phyloP scores from a whole-genome alignment of 192 early-diverging fungal species.

The Coemansia sp. region DNA sequence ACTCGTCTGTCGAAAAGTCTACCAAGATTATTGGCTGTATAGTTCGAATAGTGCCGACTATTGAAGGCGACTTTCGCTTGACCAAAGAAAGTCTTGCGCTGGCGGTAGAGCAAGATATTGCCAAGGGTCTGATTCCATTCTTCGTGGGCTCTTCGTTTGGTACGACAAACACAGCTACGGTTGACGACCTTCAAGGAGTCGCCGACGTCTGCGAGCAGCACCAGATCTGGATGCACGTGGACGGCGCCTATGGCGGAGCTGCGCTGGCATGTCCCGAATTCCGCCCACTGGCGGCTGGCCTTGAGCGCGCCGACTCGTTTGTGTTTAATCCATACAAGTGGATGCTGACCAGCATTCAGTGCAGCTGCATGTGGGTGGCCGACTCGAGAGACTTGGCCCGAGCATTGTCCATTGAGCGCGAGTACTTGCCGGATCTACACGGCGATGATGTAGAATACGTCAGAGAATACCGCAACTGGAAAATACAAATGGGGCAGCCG shows the following conservation, averaged over 20 bases:
- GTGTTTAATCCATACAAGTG: slow-evolving; percentile 57
- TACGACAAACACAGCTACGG: slow-evolving; percentile 50
- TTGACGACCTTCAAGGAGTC: slow-evolving; percentile 53
- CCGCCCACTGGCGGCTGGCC: slow-evolving; percentile 28
- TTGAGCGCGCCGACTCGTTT: slow-evolving; percentile 51
- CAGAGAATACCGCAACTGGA: slow-evolving; percentile 52
- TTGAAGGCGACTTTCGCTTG: slow-evolving; percentile 29
- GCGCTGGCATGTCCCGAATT: slow-evolving; percentile 54
- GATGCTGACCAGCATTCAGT: slow-evolving; percentile 51
- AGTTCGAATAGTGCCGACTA: slow-evolving; percentile 23
- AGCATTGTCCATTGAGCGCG: slow-evolving; percentile 37
- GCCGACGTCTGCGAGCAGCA: slow-evolving; percentile 26
- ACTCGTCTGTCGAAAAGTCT: slow-evolving; percentile 46
- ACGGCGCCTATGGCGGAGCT: slow-evolving; percentile 55
- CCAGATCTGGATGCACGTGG: slow-evolving; percentile 54
- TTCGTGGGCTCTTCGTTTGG: slow-evolving; percentile 55
- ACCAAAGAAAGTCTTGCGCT: slow-evolving; percentile 22
- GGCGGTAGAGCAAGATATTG: slow-evolving; percentile 42
- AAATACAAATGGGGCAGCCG: slow-evolving; percentile 45
- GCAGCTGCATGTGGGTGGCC: slow-evolving; percentile 50
- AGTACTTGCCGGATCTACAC: slow-evolving; percentile 32
- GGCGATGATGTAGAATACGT: slow-evolving; percentile 15
- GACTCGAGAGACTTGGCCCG: slow-evolving; percentile 27
- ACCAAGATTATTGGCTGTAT: slow-evolving; percentile 43
- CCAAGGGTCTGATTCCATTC: slow-evolving; percentile 50